Evolutionary conservation across 1,139 yeast species (phyloP).

Genomic region (Suhomyces kunorum): DNA sequence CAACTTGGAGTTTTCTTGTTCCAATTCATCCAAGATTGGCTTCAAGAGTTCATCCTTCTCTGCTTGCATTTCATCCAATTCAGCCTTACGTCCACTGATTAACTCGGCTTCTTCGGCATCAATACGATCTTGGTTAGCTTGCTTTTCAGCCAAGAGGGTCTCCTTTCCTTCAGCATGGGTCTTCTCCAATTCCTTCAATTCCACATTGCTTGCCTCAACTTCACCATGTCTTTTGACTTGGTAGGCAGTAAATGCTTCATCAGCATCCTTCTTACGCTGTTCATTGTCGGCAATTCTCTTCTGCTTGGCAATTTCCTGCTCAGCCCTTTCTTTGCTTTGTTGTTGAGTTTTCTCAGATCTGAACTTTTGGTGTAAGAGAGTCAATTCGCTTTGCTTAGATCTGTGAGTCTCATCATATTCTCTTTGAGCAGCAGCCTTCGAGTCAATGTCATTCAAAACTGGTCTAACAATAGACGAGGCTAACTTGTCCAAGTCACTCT

Average conservation of each 20-base stretch:
- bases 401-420: constrained; percentile 50
- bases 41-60: constrained; percentile 45
- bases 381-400: constrained; percentile 37
- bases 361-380: constrained; percentile 43
- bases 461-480: constrained; percentile 86
- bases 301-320: constrained; percentile 41
- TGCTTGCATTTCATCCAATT: constrained; percentile 47
- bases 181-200: constrained; percentile 36
- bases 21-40: constrained; percentile 46
- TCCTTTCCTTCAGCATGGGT: constrained; percentile 40
- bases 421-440: constrained; percentile 73
- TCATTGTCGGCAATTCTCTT: constrained; percentile 40
- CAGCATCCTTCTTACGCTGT: constrained; percentile 43
- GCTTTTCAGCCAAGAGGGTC: constrained; percentile 40
- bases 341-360: constrained; percentile 52
- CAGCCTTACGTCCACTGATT: constrained; percentile 42
- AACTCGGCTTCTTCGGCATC: constrained; percentile 45
- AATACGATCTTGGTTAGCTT: constrained; percentile 44
- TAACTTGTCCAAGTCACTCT: constrained; percentile 73
- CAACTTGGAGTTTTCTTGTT: constrained; percentile 40
- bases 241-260: constrained; percentile 34
- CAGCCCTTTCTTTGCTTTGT: constrained; percentile 48
- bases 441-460: constrained; percentile 72
- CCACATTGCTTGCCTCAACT: constrained; percentile 38
- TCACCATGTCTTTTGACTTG: constrained; percentile 40